These are phyloP conservation scores for Bolboschoenoplectus hybrid DNA, from an alignment of 202 grass and related monocot species.

Conservation along the genomic window DNA sequence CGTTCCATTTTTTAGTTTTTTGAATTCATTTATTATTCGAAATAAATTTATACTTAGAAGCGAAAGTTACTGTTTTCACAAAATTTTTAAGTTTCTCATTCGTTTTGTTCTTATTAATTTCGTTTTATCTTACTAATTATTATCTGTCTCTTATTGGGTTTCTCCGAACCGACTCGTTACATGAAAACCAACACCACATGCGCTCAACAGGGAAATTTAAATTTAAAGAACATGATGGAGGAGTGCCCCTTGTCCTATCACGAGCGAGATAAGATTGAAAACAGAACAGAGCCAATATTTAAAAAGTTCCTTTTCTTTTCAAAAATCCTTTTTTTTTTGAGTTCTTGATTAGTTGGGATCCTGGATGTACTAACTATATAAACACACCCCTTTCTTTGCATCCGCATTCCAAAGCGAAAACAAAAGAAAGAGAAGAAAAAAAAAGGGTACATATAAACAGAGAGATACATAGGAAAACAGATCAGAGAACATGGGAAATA, in stretches of 20 bases:
- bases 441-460: slow-evolving; percentile 21
- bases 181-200: neutral
- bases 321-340: slow-evolving; percentile 28
- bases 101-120: slow-evolving; percentile 8
- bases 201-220: neutral
- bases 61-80: neutral
- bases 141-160: neutral
- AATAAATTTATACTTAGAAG: neutral
- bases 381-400: slow-evolving; percentile 34
- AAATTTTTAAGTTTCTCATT: neutral
- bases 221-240: slow-evolving; percentile 41
- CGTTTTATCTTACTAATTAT: neutral
- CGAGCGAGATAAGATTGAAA: slow-evolving; percentile 35
- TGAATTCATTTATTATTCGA: slow-evolving; percentile 3
- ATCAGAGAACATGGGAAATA: slow-evolving; percentile 60
- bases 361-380: slow-evolving; percentile 49
- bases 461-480: neutral
- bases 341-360: slow-evolving; percentile 47
- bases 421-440: slow-evolving; percentile 7
- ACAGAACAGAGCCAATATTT: slow-evolving; percentile 25
- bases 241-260: slow-evolving; percentile 36
- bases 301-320: neutral
- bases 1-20: no score
- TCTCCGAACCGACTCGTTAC: neutral
- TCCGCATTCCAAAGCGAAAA: slow-evolving; percentile 24